phyloP scores from a whole-genome alignment of 2,329 filamentous ascomycete genomes.

The Colletotrichum somersetense region DNA sequence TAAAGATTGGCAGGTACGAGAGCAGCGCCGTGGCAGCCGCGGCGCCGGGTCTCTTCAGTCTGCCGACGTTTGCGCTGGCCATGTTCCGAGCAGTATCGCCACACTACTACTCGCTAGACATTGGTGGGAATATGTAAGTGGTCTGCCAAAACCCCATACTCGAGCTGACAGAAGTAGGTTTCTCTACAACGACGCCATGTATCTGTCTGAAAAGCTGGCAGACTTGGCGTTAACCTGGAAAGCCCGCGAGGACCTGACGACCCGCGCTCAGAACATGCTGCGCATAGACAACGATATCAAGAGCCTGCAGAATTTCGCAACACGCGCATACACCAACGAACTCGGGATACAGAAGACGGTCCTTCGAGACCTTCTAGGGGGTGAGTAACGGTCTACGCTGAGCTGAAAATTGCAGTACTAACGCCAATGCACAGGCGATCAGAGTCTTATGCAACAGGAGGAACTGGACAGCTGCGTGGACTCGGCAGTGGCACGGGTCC shows the following conservation, averaged over 20 bases:
- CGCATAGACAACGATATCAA: slow-evolving; percentile 72
- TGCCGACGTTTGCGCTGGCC: slow-evolving; percentile 81
- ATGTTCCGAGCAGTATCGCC: slow-evolving; percentile 84
- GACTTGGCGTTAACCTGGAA: slow-evolving; percentile 66
- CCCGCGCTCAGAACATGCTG: slow-evolving; percentile 65
- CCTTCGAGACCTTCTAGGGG: slow-evolving; percentile 71
- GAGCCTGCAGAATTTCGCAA: slow-evolving; percentile 70
- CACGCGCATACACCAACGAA: slow-evolving; percentile 71
- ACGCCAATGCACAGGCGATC: slow-evolving; percentile 56
- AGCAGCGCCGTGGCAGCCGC: slow-evolving; percentile 74
- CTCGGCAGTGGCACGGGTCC: slow-evolving; percentile 65
- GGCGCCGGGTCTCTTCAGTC: slow-evolving; percentile 75
- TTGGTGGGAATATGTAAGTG: slow-evolving; percentile 73
- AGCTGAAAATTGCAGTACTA: slow-evolving; percentile 23
- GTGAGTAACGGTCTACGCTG: slow-evolving; percentile 46
- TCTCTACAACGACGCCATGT: slow-evolving; percentile 76
- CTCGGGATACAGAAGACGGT: slow-evolving; percentile 72
- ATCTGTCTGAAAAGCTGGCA: slow-evolving; percentile 69
- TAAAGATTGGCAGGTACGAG: slow-evolving; percentile 51
- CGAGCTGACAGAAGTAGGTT: slow-evolving; percentile 59
- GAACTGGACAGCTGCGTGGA: slow-evolving; percentile 67
- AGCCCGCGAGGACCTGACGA: slow-evolving; percentile 63
- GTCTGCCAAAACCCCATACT: neutral
- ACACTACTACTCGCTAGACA: slow-evolving; percentile 75
- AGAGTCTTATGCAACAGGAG: slow-evolving; percentile 71